These are phyloP conservation scores for Chytriomyces sp. DNA, from an alignment of 192 early-diverging fungal genomes.

Conservation along the genomic window DNA sequence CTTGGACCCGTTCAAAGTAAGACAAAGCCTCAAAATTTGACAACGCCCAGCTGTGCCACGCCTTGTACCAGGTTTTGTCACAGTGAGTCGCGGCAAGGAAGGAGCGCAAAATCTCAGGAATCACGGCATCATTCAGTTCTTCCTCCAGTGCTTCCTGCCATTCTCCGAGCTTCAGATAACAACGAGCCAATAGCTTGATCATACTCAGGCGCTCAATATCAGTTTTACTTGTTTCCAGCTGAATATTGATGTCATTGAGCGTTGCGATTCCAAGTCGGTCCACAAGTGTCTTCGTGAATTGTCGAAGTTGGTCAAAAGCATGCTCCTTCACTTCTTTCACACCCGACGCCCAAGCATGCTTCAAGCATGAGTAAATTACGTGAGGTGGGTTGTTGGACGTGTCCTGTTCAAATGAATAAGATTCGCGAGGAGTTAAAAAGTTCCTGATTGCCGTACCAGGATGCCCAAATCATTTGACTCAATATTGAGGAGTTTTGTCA, in stretches of 20 bases:
- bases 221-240: constrained; percentile 38
- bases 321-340: constrained; percentile 58
- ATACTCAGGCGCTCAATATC: constrained; percentile 42
- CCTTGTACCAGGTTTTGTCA: constrained; percentile 94
- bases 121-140: constrained; percentile 59
- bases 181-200: constrained; percentile 56
- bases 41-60: constrained; percentile 97
- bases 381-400: constrained; percentile 58
- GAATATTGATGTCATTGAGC: constrained; percentile 52
- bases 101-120: constrained; percentile 77
- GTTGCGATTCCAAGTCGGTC: constrained; percentile 56
- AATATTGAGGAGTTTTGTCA: constrained; percentile 66
- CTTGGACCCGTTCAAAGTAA: constrained; percentile 67
- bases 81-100: constrained; percentile 84
- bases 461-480: constrained; percentile 56
- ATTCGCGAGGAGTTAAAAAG: background rate
- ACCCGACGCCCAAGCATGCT: constrained; percentile 83
- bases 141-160: constrained; percentile 74
- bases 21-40: constrained; percentile 87
- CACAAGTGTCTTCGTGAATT: constrained; percentile 77
- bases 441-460: constrained; percentile 24
- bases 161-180: constrained; percentile 93
- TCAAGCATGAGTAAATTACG: constrained; percentile 90
- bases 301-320: constrained; percentile 74
- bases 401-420: constrained; percentile 32